Base-by-base conservation (phyloP, 179 eudicot species). In the Heliamphora ciliata region DNA sequence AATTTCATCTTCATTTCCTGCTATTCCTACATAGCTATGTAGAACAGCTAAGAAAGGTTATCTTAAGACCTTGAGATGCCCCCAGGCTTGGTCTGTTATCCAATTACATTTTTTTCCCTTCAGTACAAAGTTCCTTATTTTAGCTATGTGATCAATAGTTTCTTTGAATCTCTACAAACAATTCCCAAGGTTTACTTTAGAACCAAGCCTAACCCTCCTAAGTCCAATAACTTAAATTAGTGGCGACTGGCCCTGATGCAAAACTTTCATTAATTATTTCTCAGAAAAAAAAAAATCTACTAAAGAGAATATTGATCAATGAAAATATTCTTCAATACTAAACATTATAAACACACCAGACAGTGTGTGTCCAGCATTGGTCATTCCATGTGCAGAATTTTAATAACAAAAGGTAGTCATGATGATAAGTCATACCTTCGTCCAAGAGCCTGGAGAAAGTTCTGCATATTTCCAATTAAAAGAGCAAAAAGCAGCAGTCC, bases 401-500 rank as follows among this genome's bases (percentile, higher is more conserved):
- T 14, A 80, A 11, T 14, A 65, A 24, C 63, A 80, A 59, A 14
- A 46, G 31, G 59, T 47, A 47, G 70, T 15, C 58, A 21, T 9
- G 56, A 56, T 54, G 44, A 52, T 69, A 64, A 65, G 21, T 40
- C 18, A 65, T 88, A 93, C 98, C 98, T 89, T 59, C 98, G 95
- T 64, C 95, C 98, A 70, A 94, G 95, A 77, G 97, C 87, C 79
- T 92, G 98, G 72, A 94, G 93, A 84, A 94, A 94, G 86, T 92
- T 94, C 85, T 94, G 98, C 95, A 94, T 94, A 81, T 92, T 92
- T 79, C 98, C 98, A 81, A 94, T 91, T 69, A 94, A 89, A 78
- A 94, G 88, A 60, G 98, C 98, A 80, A 94, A 94, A 84, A 94
- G 97, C 65, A 94, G 82, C 61, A 94, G 91, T 55, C 98, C 98